Percentiles rank a stretch among this genome's conserved stretches.
Evolutionary conservation across 2,329 filamentous ascomycete genomes (phyloP).

Genomic region (Nemania serpens): DNA sequence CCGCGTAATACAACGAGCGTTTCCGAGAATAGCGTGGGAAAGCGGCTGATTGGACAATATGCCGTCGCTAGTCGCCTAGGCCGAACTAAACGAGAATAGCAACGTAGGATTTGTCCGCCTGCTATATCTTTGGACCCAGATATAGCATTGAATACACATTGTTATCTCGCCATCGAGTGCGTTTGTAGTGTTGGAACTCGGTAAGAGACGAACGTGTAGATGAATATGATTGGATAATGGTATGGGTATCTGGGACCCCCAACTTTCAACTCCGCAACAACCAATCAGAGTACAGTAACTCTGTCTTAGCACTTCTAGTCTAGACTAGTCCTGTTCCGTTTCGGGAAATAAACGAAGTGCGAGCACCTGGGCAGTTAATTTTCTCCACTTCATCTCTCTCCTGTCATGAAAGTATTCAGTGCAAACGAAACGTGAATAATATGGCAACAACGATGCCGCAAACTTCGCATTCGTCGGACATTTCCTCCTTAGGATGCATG

Average conservation of each 20-base stretch:
- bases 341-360: conserved; percentile 22
- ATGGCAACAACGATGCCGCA: background rate
- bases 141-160: too few relatives aligned
- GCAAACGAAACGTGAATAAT: background rate
- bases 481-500: background rate
- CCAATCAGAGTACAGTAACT: background rate
- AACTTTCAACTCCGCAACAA: background rate
- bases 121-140: too few relatives aligned
- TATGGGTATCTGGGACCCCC: too few relatives aligned
- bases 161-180: too few relatives aligned
- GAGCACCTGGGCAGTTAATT: background rate
- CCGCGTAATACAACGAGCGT: too few relatives aligned
- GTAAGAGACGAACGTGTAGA: too few relatives aligned
- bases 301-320: background rate
- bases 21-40: background rate
- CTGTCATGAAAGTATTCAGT: background rate
- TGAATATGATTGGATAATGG: too few relatives aligned
- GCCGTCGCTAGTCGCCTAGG: background rate
- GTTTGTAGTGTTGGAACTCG: too few relatives aligned
- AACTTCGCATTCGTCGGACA: conserved; percentile 1
- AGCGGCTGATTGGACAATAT: background rate
- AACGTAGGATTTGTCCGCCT: background rate
- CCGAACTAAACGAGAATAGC: background rate
- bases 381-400: background rate
- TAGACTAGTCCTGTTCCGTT: conserved; percentile 1